Evolutionary conservation across 352 stramenopile genomes (phyloP).

Genomic region (Aphanomyces invadans): DNA sequence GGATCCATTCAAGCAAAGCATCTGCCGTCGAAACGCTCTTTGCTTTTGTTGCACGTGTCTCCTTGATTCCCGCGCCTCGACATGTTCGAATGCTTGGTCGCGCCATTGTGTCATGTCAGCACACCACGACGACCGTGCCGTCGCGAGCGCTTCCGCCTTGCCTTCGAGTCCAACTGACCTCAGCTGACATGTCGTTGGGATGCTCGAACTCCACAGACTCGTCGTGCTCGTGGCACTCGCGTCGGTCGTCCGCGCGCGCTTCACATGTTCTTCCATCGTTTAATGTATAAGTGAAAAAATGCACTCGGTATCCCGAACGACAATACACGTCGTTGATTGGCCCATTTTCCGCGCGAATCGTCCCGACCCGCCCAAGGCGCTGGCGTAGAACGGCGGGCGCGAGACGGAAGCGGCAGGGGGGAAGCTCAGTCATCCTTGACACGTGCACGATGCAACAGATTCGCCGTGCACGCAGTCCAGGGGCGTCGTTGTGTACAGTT

Average conservation of each 20-base stretch:
- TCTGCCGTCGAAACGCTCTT: constrained; percentile 12
- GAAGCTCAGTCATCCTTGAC: background rate
- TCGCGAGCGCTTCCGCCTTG: constrained; percentile 21
- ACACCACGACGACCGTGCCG: constrained; percentile 4
- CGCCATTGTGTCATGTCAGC: constrained; percentile 24
- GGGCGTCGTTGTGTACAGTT: no score
- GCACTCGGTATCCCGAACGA: background rate
- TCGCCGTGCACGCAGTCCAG: no score
- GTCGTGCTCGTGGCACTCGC: background rate
- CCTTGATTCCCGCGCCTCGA: constrained; percentile 3
- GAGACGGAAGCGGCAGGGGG: background rate
- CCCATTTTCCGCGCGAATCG: background rate
- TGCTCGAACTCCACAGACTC: background rate
- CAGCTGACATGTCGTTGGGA: constrained; percentile 15
- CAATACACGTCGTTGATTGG: background rate
- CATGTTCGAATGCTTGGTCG: constrained; percentile 17
- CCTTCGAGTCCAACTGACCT: constrained; percentile 11
- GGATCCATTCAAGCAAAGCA: constrained; percentile 2
- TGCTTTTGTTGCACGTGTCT: constrained; percentile 13
- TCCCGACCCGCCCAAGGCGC: no score
- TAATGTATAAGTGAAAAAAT: background rate
- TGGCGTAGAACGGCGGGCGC: background rate
- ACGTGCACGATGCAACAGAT: no score
- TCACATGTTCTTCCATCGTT: background rate
- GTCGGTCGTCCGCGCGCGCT: background rate